phyloP scores from a whole-genome alignment of 1,284 basidiomycete species.

The Psilocybe mexicana region DNA sequence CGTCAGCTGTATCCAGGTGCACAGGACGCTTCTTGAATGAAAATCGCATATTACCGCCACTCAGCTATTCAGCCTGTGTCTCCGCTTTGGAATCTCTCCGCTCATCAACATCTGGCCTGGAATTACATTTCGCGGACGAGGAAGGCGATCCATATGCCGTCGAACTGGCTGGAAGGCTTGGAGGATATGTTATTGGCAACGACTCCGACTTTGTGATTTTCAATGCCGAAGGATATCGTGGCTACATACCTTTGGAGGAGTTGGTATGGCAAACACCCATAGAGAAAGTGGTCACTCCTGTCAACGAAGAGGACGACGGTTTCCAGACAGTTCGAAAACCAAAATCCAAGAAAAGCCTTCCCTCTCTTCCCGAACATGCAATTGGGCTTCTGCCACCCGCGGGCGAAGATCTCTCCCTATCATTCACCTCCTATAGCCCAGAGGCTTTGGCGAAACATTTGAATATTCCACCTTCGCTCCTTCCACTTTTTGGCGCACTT shows the following conservation, averaged over 20 bases:
- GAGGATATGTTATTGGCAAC: constrained; percentile 75
- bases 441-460: constrained; percentile 63
- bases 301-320: constrained; percentile 50
- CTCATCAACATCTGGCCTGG: constrained; percentile 37
- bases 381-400: constrained; percentile 61
- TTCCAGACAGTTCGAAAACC: constrained; percentile 58
- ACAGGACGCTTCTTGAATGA: constrained; percentile 72
- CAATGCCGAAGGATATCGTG: constrained; percentile 69
- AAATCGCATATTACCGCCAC: constrained; percentile 76
- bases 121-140: constrained; percentile 75
- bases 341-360: constrained; percentile 40
- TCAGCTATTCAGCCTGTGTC: constrained; percentile 63
- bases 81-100: constrained; percentile 53
- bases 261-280: constrained; percentile 64
- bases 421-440: constrained; percentile 67
- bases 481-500: constrained; percentile 84
- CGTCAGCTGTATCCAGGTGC: constrained; percentile 70
- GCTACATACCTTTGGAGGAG: constrained; percentile 81
- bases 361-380: constrained; percentile 27
- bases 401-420: constrained; percentile 45
- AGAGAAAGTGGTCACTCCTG: constrained; percentile 30
- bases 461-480: constrained; percentile 66
- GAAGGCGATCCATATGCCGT: constrained; percentile 90
- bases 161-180: constrained; percentile 72
- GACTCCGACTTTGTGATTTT: constrained; percentile 86